A percentile compares a stretch with the other conserved stretches of the same genome.
phyloP scores from a whole-genome alignment of 345 rosid species.

The Eucalyptus pauciflora region DNA sequence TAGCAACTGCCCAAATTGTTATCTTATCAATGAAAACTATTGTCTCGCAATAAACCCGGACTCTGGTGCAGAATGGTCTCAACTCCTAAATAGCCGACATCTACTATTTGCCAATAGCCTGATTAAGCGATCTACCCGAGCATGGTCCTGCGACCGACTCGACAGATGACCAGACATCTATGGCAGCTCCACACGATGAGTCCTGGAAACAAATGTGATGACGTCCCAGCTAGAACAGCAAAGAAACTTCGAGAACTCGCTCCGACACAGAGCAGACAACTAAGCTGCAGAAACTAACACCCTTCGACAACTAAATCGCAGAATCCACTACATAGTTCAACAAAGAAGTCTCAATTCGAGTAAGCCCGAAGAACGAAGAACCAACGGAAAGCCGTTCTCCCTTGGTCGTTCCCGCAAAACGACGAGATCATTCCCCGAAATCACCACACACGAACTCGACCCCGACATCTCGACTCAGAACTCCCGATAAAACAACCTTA shows the following conservation, averaged over 20 bases:
- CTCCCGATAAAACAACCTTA: neutral
- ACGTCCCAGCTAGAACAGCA: neutral
- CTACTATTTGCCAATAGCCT: neutral
- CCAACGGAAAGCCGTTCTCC: neutral
- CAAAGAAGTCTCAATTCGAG: neutral
- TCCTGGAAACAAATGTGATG: neutral
- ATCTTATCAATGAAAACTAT: neutral
- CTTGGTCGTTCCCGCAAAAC: neutral
- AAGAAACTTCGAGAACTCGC: neutral
- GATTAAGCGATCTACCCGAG: neutral
- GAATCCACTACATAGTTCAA: neutral
- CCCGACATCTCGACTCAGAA: neutral
- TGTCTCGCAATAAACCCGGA: neutral
- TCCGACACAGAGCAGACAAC: neutral
- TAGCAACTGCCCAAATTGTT: neutral
- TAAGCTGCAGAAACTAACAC: neutral
- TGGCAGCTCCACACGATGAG: neutral
- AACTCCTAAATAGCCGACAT: rapidly evolving
- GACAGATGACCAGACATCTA: neutral
- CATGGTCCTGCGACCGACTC: neutral
- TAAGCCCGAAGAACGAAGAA: neutral
- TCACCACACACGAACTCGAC: neutral
- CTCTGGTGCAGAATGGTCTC: neutral
- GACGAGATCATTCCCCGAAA: neutral
- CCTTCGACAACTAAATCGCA: neutral